These are phyloP conservation scores for Paecilomyces sp. DNA, from an alignment of 2,329 filamentous ascomycete species.

Conservation along the genomic window DNA sequence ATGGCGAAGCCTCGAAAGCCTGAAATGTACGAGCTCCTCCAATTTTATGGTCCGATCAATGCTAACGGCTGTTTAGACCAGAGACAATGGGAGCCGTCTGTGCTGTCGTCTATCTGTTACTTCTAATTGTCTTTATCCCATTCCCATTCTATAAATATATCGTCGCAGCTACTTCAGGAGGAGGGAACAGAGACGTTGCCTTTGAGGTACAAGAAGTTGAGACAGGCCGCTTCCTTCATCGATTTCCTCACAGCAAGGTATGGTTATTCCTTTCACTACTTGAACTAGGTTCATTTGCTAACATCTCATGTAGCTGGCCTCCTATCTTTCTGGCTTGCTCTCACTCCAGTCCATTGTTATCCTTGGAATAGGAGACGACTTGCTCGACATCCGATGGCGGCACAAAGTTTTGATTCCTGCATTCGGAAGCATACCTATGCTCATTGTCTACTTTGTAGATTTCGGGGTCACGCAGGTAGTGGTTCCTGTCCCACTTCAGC, in stretches of 20 bases:
- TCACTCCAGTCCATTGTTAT: constrained; percentile 86
- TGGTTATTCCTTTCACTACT: background rate
- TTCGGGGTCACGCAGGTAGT: constrained; percentile 96
- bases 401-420: constrained; percentile 98
- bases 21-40: constrained; percentile 56
- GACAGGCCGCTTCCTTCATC: constrained; percentile 76
- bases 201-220: constrained; percentile 66
- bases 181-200: constrained; percentile 83
- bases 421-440: constrained; percentile 83
- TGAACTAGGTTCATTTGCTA: background rate
- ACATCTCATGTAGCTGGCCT: constrained; percentile 61
- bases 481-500: constrained; percentile 75
- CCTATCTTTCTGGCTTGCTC: constrained; percentile 88
- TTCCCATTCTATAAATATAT: constrained; percentile 99
- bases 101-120: constrained; percentile 83
- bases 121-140: constrained; percentile 85
- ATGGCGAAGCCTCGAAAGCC: constrained; percentile 68
- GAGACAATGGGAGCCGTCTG: constrained; percentile 95
- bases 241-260: constrained; percentile 92
- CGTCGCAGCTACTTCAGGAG: constrained; percentile 86
- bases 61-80: constrained; percentile 47
- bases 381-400: constrained; percentile 97
- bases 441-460: constrained; percentile 97
- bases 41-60: background rate
- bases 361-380: constrained; percentile 87